Percentiles rank a stretch among this genome's conserved stretches.
Evolutionary conservation across 805 yeast species (phyloP).

Genomic region (Starmerella ratchasimensis): DNA sequence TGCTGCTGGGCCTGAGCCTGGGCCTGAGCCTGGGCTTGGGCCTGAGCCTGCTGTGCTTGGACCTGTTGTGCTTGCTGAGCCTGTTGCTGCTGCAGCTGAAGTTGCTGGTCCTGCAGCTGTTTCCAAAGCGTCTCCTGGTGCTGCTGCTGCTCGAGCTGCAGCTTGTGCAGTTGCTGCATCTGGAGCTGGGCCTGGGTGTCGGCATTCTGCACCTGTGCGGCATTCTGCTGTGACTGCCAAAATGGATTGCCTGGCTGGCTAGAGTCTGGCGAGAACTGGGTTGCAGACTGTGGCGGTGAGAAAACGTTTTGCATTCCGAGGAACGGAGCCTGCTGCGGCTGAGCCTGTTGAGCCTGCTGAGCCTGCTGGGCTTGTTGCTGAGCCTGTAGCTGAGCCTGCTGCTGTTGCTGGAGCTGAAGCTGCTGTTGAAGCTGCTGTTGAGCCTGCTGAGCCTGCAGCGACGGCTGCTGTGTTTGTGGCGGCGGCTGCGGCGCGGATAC

Average conservation of each 20-base stretch:
- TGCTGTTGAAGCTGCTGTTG: not conserved
- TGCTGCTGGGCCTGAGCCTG: slow-evolving; percentile 6
- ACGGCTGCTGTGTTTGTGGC: not conserved
- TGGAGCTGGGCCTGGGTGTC: slow-evolving; percentile 22
- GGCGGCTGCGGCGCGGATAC: slow-evolving; percentile 5
- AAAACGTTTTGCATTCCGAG: too few species aligned
- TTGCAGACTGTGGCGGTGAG: too few species aligned
- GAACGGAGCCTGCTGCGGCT: not conserved
- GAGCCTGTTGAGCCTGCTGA: not conserved
- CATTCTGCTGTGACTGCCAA: slow-evolving; percentile 18
- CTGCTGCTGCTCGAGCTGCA: slow-evolving; percentile 20
- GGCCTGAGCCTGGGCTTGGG: slow-evolving; percentile 14
- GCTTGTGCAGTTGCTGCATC: slow-evolving; percentile 24
- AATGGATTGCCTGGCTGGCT: slow-evolving; percentile 18
- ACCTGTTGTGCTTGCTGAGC: slow-evolving; percentile 10
- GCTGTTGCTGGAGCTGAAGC: slow-evolving; percentile 3
- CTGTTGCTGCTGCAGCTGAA: slow-evolving; percentile 16
- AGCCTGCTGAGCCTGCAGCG: not conserved
- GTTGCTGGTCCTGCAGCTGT: slow-evolving; percentile 19
- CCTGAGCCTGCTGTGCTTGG: slow-evolving; percentile 19
- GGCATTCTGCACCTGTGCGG: slow-evolving; percentile 18
- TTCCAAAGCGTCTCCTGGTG: slow-evolving; percentile 20
- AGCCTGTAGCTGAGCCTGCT: slow-evolving; percentile 9
- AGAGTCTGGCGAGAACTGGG: too few species aligned
- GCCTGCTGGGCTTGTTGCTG: slow-evolving; percentile 6